Conservation (phyloP, 768 basidiomycete genomes). For the Paxillus involutus region DNA sequence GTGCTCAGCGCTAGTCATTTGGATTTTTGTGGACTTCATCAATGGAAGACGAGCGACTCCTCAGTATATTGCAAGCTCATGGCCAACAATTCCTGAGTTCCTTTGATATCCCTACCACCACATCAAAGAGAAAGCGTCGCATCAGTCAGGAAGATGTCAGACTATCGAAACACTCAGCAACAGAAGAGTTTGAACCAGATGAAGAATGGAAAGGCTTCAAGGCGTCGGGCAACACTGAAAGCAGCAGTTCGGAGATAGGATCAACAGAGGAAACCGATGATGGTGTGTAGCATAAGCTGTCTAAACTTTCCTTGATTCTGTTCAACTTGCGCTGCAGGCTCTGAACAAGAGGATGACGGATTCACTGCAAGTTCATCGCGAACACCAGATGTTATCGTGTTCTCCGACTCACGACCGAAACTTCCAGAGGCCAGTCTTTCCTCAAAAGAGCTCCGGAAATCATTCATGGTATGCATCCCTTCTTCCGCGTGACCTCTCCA, state of each 20-base stretch:
- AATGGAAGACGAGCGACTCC: constrained; percentile 28
- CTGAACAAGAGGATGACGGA: constrained; percentile 47
- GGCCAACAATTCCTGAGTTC: constrained; percentile 45
- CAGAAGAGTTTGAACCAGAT: constrained; percentile 23
- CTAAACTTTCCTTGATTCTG: neutral
- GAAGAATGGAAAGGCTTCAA: constrained; percentile 46
- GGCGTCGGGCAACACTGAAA: neutral
- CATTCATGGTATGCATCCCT: constrained; percentile 68
- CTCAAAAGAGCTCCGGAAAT: constrained; percentile 50
- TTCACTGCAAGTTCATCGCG: constrained; percentile 36
- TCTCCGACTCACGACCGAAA: constrained; percentile 40
- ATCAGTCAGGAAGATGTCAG: constrained; percentile 19
- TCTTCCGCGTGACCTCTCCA: neutral
- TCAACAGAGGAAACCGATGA: constrained; percentile 22
- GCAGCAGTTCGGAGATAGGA: neutral
- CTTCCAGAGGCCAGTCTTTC: constrained; percentile 14
- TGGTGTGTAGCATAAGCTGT: constrained; percentile 7
- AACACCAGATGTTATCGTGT: constrained; percentile 55
- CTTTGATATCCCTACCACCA: constrained; percentile 31
- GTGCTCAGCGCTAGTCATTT: neutral
- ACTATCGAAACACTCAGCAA: neutral
- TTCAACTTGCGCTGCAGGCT: constrained; percentile 23
- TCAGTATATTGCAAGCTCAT: constrained; percentile 43
- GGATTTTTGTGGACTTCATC: neutral
- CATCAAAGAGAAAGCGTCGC: constrained; percentile 17